These are phyloP conservation scores for Hyaloscypha hepaticicola DNA, from an alignment of 495 filamentous ascomycete species.

Conservation along the genomic window DNA sequence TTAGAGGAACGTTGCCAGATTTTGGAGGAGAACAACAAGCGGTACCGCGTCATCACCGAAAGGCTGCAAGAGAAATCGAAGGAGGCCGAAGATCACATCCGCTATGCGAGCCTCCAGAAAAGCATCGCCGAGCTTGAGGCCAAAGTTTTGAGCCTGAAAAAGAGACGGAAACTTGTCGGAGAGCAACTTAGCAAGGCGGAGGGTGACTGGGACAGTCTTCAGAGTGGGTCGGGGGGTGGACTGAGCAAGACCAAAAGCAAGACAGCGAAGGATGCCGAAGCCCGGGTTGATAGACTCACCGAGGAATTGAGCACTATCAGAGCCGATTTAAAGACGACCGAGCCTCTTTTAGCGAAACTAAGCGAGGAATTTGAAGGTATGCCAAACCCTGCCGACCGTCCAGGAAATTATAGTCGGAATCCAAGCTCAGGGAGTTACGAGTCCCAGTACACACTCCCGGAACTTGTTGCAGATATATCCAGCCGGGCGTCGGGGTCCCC, in stretches of 20 bases:
- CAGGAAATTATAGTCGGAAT: background rate
- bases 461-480: background rate
- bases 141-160: background rate
- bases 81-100: background rate
- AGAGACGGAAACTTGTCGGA: background rate
- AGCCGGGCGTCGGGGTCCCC: background rate
- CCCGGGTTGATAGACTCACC: background rate
- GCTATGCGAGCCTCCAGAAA: background rate
- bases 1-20: background rate
- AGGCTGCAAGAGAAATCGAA: background rate
- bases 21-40: background rate
- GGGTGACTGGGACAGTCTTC: background rate
- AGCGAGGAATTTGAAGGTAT: background rate
- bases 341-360: background rate
- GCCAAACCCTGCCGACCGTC: background rate
- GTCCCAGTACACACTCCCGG: background rate
- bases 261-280: no score
- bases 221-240: no score
- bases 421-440: background rate
- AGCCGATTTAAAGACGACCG: background rate
- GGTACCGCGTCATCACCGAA: background rate
- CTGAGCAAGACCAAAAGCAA: no score
- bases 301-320: no score
- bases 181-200: background rate
- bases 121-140: background rate